These are phyloP conservation scores for Backusella westeae DNA, from an alignment of 192 early-diverging fungal species.

Conservation along the genomic window DNA sequence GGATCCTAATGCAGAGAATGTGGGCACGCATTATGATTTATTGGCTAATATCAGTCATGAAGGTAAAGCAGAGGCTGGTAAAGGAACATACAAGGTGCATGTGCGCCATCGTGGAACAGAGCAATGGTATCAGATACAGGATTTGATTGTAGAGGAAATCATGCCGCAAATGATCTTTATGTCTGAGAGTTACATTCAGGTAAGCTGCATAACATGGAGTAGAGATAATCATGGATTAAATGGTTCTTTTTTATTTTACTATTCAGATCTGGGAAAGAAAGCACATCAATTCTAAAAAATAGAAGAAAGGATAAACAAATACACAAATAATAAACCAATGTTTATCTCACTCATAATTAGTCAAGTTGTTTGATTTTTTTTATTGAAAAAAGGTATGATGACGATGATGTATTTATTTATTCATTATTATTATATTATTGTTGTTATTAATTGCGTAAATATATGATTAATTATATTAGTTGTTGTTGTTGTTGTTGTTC, in stretches of 20 bases:
- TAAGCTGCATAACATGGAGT: conserved; percentile 32
- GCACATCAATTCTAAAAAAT: not conserved
- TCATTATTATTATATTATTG: not conserved
- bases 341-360: not conserved
- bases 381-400: not conserved
- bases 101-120: conserved; percentile 72
- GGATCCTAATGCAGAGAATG: conserved; percentile 41
- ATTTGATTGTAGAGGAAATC: conserved; percentile 89
- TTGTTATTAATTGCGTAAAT: not conserved
- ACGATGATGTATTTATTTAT: not conserved
- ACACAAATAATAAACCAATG: not conserved
- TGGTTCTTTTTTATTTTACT: not conserved
- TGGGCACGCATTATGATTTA: conserved; percentile 72
- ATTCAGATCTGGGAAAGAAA: conserved; percentile 37
- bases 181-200: conserved; percentile 90
- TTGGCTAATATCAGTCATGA: conserved; percentile 92
- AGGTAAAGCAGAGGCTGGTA: conserved; percentile 63
- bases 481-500: not conserved
- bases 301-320: not conserved
- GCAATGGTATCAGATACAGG: conserved; percentile 95
- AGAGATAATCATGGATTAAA: not conserved
- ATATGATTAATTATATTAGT: not conserved
- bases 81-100: conserved; percentile 83
- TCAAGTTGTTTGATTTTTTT: not conserved
- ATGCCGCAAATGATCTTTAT: conserved; percentile 94